These are phyloP conservation scores for Leccinum arenicola DNA, from an alignment of 768 basidiomycete genomes.

Conservation along the genomic window DNA sequence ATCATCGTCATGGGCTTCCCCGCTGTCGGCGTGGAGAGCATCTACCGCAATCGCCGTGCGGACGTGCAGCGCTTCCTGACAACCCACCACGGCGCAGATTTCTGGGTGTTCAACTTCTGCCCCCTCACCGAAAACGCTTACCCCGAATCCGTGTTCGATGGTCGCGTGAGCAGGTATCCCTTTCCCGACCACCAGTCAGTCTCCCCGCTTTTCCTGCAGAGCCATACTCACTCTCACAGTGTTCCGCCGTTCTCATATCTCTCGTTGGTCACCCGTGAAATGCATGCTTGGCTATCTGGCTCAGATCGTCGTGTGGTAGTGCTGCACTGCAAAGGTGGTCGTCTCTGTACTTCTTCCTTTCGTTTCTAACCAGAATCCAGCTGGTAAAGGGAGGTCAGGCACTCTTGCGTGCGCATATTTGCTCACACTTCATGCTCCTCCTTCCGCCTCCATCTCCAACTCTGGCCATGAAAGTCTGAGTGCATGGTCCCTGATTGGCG, in stretches of 20 bases:
- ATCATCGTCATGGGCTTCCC: slow-evolving; percentile 86
- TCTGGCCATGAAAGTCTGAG: slow-evolving; percentile 16
- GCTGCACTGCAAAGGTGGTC: slow-evolving; percentile 80
- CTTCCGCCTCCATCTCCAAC: slow-evolving; percentile 36
- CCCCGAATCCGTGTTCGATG: slow-evolving; percentile 61
- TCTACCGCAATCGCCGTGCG: slow-evolving; percentile 76
- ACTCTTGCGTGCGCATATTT: slow-evolving; percentile 84
- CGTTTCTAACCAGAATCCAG: slow-evolving; percentile 33
- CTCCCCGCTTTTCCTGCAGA: slow-evolving; percentile 46
- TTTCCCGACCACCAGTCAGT: slow-evolving; percentile 90
- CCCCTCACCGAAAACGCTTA: slow-evolving; percentile 81
- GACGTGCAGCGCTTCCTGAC: slow-evolving; percentile 78
- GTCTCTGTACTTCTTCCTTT: not conserved
- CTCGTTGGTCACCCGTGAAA: slow-evolving; percentile 70
- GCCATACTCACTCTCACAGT: slow-evolving; percentile 32
- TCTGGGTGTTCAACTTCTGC: slow-evolving; percentile 89
- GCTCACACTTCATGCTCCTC: slow-evolving; percentile 50
- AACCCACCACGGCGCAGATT: slow-evolving; percentile 69
- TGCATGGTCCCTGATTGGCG: slow-evolving; percentile 21
- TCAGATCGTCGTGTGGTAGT: slow-evolving; percentile 70
- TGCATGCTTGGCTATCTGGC: slow-evolving; percentile 66
- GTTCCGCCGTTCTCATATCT: slow-evolving; percentile 77
- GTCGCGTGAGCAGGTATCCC: slow-evolving; percentile 78
- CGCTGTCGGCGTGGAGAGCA: slow-evolving; percentile 69
- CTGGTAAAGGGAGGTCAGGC: slow-evolving; percentile 83